Percentiles rank a stretch among this genome's conserved stretches.
phyloP scores from a whole-genome alignment of 768 basidiomycete species.

The Naganishia onofrii region DNA sequence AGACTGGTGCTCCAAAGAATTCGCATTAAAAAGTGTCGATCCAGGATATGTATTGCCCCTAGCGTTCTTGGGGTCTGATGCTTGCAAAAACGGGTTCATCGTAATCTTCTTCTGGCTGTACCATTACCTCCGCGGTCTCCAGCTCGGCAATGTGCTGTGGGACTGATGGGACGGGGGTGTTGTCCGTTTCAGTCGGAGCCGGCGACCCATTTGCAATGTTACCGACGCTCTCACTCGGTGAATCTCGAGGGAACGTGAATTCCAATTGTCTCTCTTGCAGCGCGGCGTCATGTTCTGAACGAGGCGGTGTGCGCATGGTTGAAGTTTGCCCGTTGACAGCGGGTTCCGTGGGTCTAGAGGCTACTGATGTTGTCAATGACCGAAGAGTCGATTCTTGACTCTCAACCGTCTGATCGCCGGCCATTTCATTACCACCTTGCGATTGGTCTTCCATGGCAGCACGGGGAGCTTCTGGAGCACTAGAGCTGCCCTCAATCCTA shows the following conservation, averaged over 20 bases:
- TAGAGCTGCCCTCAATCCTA: neutral
- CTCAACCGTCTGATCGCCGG: neutral
- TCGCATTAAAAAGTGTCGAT: neutral
- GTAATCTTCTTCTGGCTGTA: neutral
- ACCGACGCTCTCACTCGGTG: neutral
- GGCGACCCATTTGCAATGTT: neutral
- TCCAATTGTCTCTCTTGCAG: neutral
- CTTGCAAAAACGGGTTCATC: slow-evolving; percentile 16
- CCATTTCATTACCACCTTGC: neutral
- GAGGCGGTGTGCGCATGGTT: neutral
- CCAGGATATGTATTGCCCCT: neutral
- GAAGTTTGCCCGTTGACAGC: neutral
- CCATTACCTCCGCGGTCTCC: neutral
- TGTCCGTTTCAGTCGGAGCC: no score
- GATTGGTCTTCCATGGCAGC: neutral
- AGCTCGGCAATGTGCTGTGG: neutral
- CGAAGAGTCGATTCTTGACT: neutral
- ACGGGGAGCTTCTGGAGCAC: neutral
- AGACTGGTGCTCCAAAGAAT: neutral
- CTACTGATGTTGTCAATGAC: neutral
- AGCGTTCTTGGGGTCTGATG: neutral
- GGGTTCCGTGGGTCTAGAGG: neutral
- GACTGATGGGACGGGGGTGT: no score
- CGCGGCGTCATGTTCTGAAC: neutral
- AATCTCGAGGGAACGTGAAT: slow-evolving; percentile 6